A percentile compares a stretch with the other conserved stretches of the same genome.
Evolutionary conservation across 257 asterid species (phyloP).

Genomic region (Solanum corneliomulleri): DNA sequence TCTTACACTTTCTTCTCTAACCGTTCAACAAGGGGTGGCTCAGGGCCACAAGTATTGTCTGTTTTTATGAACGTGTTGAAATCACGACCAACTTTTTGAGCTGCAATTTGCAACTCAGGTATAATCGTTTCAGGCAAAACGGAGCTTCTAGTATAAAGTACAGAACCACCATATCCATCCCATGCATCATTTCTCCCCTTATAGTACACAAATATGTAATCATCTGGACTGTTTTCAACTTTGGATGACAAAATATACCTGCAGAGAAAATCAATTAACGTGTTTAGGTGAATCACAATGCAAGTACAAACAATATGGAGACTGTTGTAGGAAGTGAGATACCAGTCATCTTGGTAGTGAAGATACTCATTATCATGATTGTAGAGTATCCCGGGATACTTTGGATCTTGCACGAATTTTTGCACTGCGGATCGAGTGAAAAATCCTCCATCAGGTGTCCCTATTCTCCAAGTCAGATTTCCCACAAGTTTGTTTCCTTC

Average conservation of each 20-base stretch:
- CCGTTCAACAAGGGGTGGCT: slow-evolving; percentile 82
- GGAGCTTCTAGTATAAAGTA: slow-evolving; percentile 76
- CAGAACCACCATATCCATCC: slow-evolving; percentile 95
- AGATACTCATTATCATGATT: slow-evolving; percentile 93
- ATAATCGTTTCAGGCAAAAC: slow-evolving; percentile 68
- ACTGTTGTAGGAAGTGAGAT: not conserved
- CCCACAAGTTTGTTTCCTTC: slow-evolving; percentile 63
- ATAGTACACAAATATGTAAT: slow-evolving; percentile 73
- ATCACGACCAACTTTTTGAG: slow-evolving; percentile 63
- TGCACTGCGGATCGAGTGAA: slow-evolving; percentile 74
- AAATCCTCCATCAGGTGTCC: slow-evolving; percentile 79
- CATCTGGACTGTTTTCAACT: slow-evolving; percentile 62
- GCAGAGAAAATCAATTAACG: not conserved
- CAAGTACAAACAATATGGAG: not conserved
- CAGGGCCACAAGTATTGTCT: slow-evolving; percentile 84
- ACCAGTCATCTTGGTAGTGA: slow-evolving; percentile 98
- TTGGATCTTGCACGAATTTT: slow-evolving; percentile 75
- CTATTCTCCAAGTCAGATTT: slow-evolving; percentile 65
- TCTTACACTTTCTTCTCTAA: slow-evolving; percentile 90
- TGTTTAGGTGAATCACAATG: not conserved
- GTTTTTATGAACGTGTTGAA: slow-evolving; percentile 55
- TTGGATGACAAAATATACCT: slow-evolving; percentile 84
- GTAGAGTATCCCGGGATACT: slow-evolving; percentile 73
- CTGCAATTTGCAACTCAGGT: slow-evolving; percentile 59
- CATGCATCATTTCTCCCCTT: slow-evolving; percentile 90